phyloP scores from a whole-genome alignment of 176 grass and related monocot genomes.

The Cocos nucifera region DNA sequence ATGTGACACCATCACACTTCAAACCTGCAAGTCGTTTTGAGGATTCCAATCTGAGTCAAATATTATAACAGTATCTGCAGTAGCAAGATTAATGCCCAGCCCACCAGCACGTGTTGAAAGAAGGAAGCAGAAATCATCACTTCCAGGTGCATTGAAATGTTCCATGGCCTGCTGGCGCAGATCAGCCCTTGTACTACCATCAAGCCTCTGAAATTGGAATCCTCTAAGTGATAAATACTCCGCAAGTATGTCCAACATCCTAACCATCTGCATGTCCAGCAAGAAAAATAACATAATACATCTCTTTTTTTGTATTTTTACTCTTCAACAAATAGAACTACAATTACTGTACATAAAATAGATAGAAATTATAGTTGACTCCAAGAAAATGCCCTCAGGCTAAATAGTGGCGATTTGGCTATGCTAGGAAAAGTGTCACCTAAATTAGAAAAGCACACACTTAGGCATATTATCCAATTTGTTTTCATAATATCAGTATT shows the following conservation, averaged over 20 bases:
- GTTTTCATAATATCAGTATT: too few relatives aligned
- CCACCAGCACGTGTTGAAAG: slow-evolving; percentile 95
- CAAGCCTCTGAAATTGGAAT: slow-evolving; percentile 97
- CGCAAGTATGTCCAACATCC: slow-evolving; percentile 97
- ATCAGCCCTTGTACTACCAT: slow-evolving; percentile 97
- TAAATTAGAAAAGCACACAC: too few relatives aligned
- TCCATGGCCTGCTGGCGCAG: slow-evolving; percentile 99
- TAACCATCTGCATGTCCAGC: slow-evolving; percentile 76
- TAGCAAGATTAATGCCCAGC: slow-evolving; percentile 99
- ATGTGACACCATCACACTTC: neutral
- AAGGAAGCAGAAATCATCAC: slow-evolving; percentile 98
- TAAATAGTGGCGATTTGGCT: too few relatives aligned
- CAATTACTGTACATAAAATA: too few relatives aligned
- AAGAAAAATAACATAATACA: too few relatives aligned
- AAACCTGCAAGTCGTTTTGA: slow-evolving; percentile 97
- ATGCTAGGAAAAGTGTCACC: too few relatives aligned
- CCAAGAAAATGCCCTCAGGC: too few relatives aligned
- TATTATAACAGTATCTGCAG: slow-evolving; percentile 97
- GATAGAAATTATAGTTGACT: too few relatives aligned
- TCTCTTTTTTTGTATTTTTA: too few relatives aligned
- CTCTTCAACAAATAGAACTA: too few relatives aligned
- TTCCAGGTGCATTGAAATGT: slow-evolving; percentile 97
- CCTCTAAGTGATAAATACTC: slow-evolving; percentile 90
- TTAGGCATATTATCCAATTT: too few relatives aligned
- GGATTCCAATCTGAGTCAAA: slow-evolving; percentile 99